These are phyloP conservation scores for Ulota crispa DNA, from an alignment of 225 moss, liverwort and hornwort genomes.

Conservation along the genomic window DNA sequence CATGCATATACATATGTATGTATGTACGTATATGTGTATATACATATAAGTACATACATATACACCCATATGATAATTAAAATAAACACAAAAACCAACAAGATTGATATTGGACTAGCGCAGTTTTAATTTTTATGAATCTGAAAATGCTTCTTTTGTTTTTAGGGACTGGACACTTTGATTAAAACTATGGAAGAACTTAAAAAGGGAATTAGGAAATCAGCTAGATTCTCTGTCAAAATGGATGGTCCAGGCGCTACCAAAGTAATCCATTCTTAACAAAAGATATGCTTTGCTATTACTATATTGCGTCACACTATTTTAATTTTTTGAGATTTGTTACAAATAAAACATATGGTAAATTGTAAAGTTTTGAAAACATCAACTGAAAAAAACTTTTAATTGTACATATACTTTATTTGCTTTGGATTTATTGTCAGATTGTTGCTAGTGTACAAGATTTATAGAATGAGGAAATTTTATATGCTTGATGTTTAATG, in stretches of 20 bases:
- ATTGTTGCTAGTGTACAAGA: no score
- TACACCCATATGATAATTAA: no score
- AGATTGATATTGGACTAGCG: background rate
- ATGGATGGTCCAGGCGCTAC: background rate
- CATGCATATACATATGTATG: no score
- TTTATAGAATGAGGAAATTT: background rate
- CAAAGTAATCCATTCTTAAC: background rate
- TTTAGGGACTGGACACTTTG: constrained; percentile 33
- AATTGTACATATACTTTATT: no score
- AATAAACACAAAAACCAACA: no score
- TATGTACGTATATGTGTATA: no score
- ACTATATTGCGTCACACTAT: rapidly evolving
- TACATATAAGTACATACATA: no score
- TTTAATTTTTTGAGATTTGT: background rate
- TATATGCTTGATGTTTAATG: rapidly evolving
- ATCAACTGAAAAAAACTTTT: no score
- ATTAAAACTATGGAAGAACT: constrained; percentile 49
- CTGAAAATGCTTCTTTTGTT: background rate
- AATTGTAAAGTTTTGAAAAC: no score
- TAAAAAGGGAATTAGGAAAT: constrained; percentile 32
- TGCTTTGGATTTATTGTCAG: no score
- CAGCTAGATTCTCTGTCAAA: constrained; percentile 24
- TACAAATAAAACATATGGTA: background rate
- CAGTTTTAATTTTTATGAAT: background rate
- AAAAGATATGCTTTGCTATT: rapidly evolving